Evolutionary conservation across 176 grass and related monocot species (phyloP).

Genomic region (Ampelocalamus luodianensis): DNA sequence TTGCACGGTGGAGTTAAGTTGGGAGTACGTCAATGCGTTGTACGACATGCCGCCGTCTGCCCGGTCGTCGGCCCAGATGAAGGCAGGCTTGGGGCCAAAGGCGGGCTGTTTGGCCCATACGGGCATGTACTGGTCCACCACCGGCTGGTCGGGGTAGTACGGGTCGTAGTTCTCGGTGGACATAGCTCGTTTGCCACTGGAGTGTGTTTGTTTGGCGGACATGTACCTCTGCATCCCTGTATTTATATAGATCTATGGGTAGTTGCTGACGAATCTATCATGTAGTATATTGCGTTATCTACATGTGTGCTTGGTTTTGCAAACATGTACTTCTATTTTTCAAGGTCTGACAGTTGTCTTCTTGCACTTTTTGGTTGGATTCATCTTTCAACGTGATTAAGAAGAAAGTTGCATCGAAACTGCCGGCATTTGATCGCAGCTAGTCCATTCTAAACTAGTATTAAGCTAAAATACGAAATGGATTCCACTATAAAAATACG

Average conservation of each 20-base stretch:
- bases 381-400: neutral
- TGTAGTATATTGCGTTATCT: neutral
- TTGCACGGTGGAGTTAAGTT: slow-evolving; percentile 45
- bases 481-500: neutral
- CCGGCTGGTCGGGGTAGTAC: slow-evolving; percentile 54
- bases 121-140: slow-evolving; percentile 58
- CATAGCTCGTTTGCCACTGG: slow-evolving; percentile 9
- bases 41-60: slow-evolving; percentile 5
- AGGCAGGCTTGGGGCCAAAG: slow-evolving; percentile 45
- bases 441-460: neutral
- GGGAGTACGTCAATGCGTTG: slow-evolving; percentile 40
- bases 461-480: neutral
- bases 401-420: neutral
- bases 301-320: neutral
- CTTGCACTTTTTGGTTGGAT: neutral
- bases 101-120: slow-evolving; percentile 47
- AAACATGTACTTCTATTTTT: neutral
- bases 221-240: neutral
- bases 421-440: neutral
- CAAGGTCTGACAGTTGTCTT: neutral
- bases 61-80: slow-evolving; percentile 52
- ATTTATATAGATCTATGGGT: slow-evolving; percentile 16
- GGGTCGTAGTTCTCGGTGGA: slow-evolving; percentile 63
- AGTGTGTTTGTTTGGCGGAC: neutral
- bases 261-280: neutral